These are phyloP conservation scores for Phytophthora chlamydospora DNA, from an alignment of 352 stramenopile genomes.

Conservation along the genomic window DNA sequence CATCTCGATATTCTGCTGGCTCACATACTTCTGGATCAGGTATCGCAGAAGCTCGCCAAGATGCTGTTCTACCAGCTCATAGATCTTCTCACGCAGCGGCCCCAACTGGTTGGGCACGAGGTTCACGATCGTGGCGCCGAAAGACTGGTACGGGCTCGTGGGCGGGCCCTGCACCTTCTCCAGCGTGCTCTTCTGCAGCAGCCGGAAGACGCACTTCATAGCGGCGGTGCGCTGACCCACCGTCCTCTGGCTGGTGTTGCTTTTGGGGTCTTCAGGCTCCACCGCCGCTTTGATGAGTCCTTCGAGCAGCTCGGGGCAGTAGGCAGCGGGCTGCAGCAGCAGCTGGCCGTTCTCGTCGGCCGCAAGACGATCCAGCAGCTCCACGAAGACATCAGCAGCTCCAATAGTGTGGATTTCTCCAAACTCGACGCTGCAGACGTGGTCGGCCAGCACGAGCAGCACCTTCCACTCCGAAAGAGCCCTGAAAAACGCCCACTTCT, in stretches of 20 bases:
- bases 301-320: conserved; percentile 86
- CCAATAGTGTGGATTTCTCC: conserved; percentile 76
- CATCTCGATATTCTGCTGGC: conserved; percentile 85
- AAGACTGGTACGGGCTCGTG: conserved; percentile 86
- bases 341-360: conserved; percentile 90
- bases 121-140: conserved; percentile 86
- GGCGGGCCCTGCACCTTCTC: conserved; percentile 82
- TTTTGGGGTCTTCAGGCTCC: conserved; percentile 38
- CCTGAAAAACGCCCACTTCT: conserved; percentile 91
- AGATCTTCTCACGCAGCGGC: conserved; percentile 74
- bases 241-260: conserved; percentile 28
- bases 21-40: conserved; percentile 77
- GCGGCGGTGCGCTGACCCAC: conserved; percentile 77
- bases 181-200: conserved; percentile 76
- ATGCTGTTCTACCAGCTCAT: conserved; percentile 66
- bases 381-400: conserved; percentile 88
- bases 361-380: conserved; percentile 86
- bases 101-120: conserved; percentile 82
- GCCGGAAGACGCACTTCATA: conserved; percentile 83
- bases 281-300: conserved; percentile 75
- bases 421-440: conserved; percentile 73
- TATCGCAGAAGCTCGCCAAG: conserved; percentile 74
- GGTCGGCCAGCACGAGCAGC: conserved; percentile 81
- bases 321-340: conserved; percentile 83
- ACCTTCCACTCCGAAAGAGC: conserved; percentile 89